Percentiles rank a stretch among this genome's conserved stretches.
Conservation (phyloP, 75 land plant species). For the Pseudotsuga menziesii region DNA sequence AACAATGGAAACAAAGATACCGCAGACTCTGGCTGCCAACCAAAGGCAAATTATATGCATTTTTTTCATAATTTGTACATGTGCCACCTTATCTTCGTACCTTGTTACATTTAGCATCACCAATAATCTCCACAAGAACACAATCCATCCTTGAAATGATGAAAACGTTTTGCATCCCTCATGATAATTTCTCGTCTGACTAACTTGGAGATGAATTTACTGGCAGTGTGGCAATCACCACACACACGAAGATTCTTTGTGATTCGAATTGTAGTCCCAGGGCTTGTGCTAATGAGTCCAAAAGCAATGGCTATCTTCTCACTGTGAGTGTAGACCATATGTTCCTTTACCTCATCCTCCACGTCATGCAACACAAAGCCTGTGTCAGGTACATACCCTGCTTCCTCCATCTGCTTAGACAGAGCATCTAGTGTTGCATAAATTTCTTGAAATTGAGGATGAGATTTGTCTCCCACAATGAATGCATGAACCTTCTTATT, state of each 20-base stretch:
- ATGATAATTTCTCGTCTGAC: constrained; percentile 4
- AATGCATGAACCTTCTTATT: constrained; percentile 5
- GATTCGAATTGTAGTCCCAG: background rate
- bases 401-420: constrained; percentile 6
- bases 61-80: too few relatives aligned
- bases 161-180: constrained; percentile 9
- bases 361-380: constrained; percentile 4
- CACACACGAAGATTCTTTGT: constrained; percentile 10
- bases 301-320: constrained; percentile 11
- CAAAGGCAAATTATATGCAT: too few relatives aligned
- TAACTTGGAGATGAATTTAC: constrained; percentile 9
- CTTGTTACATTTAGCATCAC: background rate
- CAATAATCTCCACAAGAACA: constrained; percentile 10
- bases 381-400: background rate
- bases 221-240: constrained; percentile 8
- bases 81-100: too few relatives aligned
- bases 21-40: too few relatives aligned
- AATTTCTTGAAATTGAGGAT: constrained; percentile 3
- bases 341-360: constrained; percentile 1
- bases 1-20: too few relatives aligned
- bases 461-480: constrained; percentile 3
- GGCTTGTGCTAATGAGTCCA: background rate
- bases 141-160: constrained; percentile 5
- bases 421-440: background rate
- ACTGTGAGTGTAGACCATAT: constrained; percentile 1